Conservation (phyloP, 192 early-diverging fungal genomes). For the Gonapodya sp. region DNA sequence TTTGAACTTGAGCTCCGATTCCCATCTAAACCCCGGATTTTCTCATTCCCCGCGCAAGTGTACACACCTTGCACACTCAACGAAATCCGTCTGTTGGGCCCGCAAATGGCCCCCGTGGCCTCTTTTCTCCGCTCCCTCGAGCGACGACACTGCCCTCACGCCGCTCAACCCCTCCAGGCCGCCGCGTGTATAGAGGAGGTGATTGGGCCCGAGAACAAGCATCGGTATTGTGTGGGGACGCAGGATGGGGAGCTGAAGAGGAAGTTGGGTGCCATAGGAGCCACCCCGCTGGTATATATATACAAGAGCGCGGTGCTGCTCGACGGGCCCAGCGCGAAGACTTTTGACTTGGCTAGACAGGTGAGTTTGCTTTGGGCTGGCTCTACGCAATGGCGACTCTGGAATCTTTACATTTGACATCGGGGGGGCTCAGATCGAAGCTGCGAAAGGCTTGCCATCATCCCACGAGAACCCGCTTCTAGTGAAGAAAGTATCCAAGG, state of each 20-base stretch:
- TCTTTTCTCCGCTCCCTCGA: slow-evolving; percentile 60
- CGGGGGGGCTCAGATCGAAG: slow-evolving; percentile 33
- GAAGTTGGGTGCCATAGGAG: slow-evolving; percentile 57
- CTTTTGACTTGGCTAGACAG: slow-evolving; percentile 32
- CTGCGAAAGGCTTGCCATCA: slow-evolving; percentile 38
- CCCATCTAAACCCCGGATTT: background rate
- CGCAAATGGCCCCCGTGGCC: slow-evolving; percentile 48
- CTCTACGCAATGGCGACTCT: too few species aligned
- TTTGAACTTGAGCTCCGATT: background rate
- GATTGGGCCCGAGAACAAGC: slow-evolving; percentile 61
- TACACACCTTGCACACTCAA: slow-evolving; percentile 66
- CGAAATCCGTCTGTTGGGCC: slow-evolving; percentile 57
- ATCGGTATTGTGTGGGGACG: slow-evolving; percentile 78
- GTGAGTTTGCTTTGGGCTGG: too few species aligned
- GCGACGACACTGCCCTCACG: slow-evolving; percentile 69
- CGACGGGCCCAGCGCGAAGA: slow-evolving; percentile 58
- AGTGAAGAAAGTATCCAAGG: slow-evolving; percentile 24
- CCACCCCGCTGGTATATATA: slow-evolving; percentile 79
- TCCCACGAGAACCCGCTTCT: slow-evolving; percentile 37
- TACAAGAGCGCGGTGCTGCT: slow-evolving; percentile 66
- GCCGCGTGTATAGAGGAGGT: slow-evolving; percentile 64
- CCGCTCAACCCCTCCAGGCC: slow-evolving; percentile 43
- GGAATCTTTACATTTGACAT: too few species aligned
- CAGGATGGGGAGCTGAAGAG: slow-evolving; percentile 62
- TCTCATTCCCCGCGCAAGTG: slow-evolving; percentile 28